Evolutionary conservation across 2,329 filamentous ascomycete species (phyloP), one percentile per base, ranked within the genome.

Genomic region (Stagonosporopsis vannaccii): DNA sequence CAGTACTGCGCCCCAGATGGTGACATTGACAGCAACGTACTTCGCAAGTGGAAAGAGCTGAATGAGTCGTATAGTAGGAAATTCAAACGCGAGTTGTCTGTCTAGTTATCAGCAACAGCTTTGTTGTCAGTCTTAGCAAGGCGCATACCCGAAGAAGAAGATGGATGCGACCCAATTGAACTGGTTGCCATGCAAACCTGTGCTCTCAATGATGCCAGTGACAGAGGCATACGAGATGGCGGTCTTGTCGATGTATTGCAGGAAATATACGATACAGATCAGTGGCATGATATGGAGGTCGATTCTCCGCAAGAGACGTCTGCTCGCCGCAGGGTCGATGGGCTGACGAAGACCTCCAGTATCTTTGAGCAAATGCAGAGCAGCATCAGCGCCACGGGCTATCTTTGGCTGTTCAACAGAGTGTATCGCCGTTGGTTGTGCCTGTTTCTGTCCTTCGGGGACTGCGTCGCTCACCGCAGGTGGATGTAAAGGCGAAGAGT

Each of bases 231-330:
- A 85, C 0, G 78, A 78, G 5, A 85, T 71, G 0, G 82, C 80
- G 58, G 82, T 79, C 70, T 86, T 86, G 69, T 85, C 83, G 62
- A 85, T 81, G 57, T 82, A 85, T 59, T 85, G 83, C 6, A 85
- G 72, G 2, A 81, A 69, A 43, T 80, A 84, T 0, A 81, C 83
- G 1, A 78, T 77, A 33, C 77, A 78, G 2, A 86, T 77, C 6
- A 85, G 73, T 0, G 84, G 84, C 58, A 85, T 75, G 8, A 86
- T 62, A 0, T 79, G 66, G 54, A 79, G 72, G 55, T 85, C 84
- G 40, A 86, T 79, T 51, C 80, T 82, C 15, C 78, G 74, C 26
- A 49, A 17, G 2, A 49, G 45, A 22, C 45, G 52, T 26, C 56
- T 57, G 30, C 51, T 56, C 9, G 50, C 47, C 36, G 49, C 50